phyloP scores from a whole-genome alignment of 2,329 filamentous ascomycete species.

The Ophiostoma ulmi region DNA sequence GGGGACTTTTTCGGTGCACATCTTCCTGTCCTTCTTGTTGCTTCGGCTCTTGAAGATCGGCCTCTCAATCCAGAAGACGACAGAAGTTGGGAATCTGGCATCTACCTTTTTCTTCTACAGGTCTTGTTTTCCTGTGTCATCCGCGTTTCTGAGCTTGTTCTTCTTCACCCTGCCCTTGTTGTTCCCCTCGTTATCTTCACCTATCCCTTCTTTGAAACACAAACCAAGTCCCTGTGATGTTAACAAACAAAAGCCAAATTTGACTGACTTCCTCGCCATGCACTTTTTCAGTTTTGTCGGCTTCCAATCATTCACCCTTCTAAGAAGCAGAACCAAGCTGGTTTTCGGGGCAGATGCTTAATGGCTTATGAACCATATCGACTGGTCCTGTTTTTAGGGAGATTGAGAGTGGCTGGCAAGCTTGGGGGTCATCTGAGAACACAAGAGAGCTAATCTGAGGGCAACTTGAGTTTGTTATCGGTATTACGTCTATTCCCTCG shows the following conservation, averaged over 20 bases:
- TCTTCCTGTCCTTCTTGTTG: background rate
- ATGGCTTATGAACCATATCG: slow-evolving; percentile 19
- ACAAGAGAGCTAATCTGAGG: slow-evolving; percentile 24
- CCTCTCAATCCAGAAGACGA: slow-evolving; percentile 5
- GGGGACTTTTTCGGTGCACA: background rate
- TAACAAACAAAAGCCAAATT: slow-evolving; percentile 28
- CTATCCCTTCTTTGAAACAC: slow-evolving; percentile 15
- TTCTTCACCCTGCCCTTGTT: background rate
- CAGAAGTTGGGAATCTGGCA: background rate
- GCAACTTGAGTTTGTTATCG: slow-evolving; percentile 25
- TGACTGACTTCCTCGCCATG: slow-evolving; percentile 21
- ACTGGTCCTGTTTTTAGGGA: background rate
- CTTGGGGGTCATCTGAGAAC: background rate
- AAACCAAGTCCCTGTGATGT: slow-evolving; percentile 23
- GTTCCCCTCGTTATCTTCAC: background rate
- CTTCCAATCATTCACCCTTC: background rate
- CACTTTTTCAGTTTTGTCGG: slow-evolving; percentile 1
- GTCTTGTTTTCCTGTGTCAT: background rate
- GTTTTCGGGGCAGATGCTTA: slow-evolving; percentile 13
- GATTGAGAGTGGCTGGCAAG: background rate
- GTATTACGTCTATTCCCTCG: background rate
- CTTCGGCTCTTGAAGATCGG: slow-evolving; percentile 8
- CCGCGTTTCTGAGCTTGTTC: background rate
- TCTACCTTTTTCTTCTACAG: background rate
- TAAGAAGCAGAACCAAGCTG: background rate